These are phyloP conservation scores for Fraxinus cuspidata DNA, from an alignment of 257 asterid species.

Conservation along the genomic window DNA sequence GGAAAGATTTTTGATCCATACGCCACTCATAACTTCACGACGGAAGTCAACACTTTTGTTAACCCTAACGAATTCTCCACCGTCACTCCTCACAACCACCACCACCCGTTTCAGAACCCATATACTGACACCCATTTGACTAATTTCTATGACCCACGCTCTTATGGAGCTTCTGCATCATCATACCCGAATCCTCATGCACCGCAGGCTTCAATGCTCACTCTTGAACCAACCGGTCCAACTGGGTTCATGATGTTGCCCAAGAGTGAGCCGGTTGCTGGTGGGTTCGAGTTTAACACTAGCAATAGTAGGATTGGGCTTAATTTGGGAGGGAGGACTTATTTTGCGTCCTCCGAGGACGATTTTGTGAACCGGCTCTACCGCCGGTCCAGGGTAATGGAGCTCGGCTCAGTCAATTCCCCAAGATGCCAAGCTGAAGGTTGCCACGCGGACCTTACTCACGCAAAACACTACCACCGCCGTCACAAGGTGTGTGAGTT, in stretches of 20 bases:
- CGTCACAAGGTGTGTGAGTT: conserved; percentile 98
- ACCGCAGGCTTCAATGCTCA: conserved; percentile 46
- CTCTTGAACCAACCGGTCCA: conserved; percentile 57
- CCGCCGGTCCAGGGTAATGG: conserved; percentile 80
- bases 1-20: conserved; percentile 8
- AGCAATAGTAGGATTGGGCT: conserved; percentile 66
- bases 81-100: conserved; percentile 11
- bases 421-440: conserved; percentile 96
- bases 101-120: conserved; percentile 32
- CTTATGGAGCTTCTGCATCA: conserved; percentile 39
- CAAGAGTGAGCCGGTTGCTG: conserved; percentile 65
- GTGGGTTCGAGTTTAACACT: conserved; percentile 43
- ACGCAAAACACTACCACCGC: conserved; percentile 97
- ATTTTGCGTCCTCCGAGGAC: conserved; percentile 87
- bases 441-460: conserved; percentile 83
- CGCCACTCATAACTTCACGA: conserved; percentile 14
- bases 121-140: conserved; percentile 33
- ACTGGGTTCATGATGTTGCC: conserved; percentile 66
- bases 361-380: conserved; percentile 95
- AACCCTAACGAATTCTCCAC: conserved; percentile 53
- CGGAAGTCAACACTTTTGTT: conserved; percentile 26
- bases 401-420: conserved; percentile 67
- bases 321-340: conserved; percentile 87
- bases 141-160: conserved; percentile 52
- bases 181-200: conserved; percentile 33